Percentiles rank a stretch among this genome's conserved stretches.
Conservation (phyloP, 306 rosid genomes). For the Sophora flavescens region DNA sequence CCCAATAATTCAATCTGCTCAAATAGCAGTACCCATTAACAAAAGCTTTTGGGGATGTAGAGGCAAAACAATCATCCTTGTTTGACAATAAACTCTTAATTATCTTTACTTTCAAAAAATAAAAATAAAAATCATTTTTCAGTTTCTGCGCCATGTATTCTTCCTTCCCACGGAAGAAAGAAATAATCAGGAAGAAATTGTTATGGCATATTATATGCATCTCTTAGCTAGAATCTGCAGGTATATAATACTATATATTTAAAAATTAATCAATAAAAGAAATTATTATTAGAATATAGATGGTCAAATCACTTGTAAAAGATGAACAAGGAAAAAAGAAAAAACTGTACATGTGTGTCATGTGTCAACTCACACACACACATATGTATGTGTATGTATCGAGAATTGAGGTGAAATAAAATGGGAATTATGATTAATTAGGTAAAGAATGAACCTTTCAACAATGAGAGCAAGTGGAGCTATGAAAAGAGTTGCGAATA, state of each 20-base stretch:
- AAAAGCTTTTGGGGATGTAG: too few species aligned
- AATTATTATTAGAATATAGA: neutral
- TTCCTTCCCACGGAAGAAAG: neutral
- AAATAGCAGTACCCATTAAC: conserved; percentile 9
- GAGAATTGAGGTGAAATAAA: too few species aligned
- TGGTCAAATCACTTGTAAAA: neutral
- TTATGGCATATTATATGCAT: neutral
- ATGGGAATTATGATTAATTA: neutral
- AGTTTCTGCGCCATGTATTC: neutral
- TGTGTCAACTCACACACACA: too few species aligned
- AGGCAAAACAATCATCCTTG: conserved; percentile 4
- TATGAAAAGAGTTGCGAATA: conserved; percentile 67
- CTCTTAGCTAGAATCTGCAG: too few species aligned
- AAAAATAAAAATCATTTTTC: neutral
- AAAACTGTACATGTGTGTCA: too few species aligned
- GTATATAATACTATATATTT: neutral
- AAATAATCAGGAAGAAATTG: neutral
- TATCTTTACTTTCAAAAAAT: neutral
- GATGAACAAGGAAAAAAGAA: too few species aligned
- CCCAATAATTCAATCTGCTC: neutral
- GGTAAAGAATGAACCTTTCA: conserved; percentile 57
- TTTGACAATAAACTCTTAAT: neutral
- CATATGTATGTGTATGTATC: too few species aligned
- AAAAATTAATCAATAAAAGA: too few species aligned
- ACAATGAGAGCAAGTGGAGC: conserved; percentile 64